These are phyloP conservation scores for Monosporascus sp. DNA, from an alignment of 2,329 filamentous ascomycete species.

Conservation along the genomic window DNA sequence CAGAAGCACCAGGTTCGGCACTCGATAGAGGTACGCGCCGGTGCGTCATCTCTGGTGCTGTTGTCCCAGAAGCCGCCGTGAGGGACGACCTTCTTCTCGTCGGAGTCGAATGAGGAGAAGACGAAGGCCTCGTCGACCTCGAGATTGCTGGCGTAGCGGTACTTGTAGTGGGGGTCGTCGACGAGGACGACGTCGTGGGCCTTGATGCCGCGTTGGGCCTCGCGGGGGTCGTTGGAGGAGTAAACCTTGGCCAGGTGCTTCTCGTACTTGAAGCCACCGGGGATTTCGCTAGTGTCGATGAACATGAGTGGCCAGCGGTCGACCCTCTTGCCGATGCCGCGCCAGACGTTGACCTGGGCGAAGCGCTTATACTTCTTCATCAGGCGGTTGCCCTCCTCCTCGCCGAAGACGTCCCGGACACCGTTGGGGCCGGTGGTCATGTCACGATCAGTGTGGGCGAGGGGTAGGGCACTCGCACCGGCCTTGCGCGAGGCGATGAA, in stretches of 20 bases:
- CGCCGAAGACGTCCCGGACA: constrained; percentile 19
- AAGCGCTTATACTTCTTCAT: constrained; percentile 19
- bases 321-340: constrained; percentile 21
- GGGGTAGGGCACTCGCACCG: constrained; percentile 18
- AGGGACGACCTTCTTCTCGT: constrained; percentile 21
- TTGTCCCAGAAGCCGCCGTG: constrained; percentile 26
- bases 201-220: constrained; percentile 20
- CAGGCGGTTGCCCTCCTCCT: constrained; percentile 15
- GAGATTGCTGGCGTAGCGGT: constrained; percentile 22
- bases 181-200: constrained; percentile 23
- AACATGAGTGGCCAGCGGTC: constrained; percentile 24
- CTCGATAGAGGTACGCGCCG: background rate
- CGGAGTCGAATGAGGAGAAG: constrained; percentile 25
- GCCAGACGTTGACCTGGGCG: constrained; percentile 24
- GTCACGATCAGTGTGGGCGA: constrained; percentile 23
- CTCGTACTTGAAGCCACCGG: constrained; percentile 17
- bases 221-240: constrained; percentile 20
- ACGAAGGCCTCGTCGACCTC: constrained; percentile 21
- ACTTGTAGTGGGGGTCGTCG: constrained; percentile 19
- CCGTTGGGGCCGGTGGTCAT: constrained; percentile 20
- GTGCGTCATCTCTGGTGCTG: background rate
- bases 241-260: constrained; percentile 21
- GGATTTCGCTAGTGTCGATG: constrained; percentile 18
- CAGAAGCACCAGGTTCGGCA: background rate
- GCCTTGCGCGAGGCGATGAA: constrained; percentile 19